Base-by-base conservation (phyloP, 2,329 filamentous ascomycete species). In the Pestalotiopsis sp. region DNA sequence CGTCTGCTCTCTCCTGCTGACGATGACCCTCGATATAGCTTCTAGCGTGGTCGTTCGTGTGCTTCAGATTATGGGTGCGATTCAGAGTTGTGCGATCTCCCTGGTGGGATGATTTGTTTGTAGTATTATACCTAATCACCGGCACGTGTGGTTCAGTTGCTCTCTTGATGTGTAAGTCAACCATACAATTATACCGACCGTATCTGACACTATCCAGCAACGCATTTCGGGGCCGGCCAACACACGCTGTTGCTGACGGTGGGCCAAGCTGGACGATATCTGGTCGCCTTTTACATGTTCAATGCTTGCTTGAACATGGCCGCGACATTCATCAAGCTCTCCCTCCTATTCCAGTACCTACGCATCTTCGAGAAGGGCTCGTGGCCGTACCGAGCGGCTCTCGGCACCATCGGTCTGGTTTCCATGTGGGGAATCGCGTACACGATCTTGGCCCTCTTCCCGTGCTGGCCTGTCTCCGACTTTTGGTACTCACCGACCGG, bases 71-170 rank as follows among this genome's bases (percentile, higher is more conserved):
- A 67, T 76, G 74, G 45, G 74, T 76, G 6, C 75, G 79, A 14
- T 70, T 74, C 27, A 58, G 65, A 23, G 70, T 74, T 38, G 68
- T 79, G 38, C 71, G 69, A 36, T 75, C 75, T 23, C 66, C 78
- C 4, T 79, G 80, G 20, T 79, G 74, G 76, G 80, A 81, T 63
- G 79, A 81, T 69, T 31, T 80, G 1, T 80, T 80, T 56, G 76
- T 81, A 20, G 66, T 79, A 1, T 62, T 80, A 23, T 79, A 77
- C 66, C 68, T 77, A 69, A 68, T 73, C 69, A 69, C 71, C 14
- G 76, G 72, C 60, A 76, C 75, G 1, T 41, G 75, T 14, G 77
- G 77, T 27, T 73, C 74, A 23, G 69, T 75, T 65, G 72, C 70
- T 38, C 56, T 75, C 23, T 71, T 70, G 17, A 64, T 74, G 13